phyloP scores from a whole-genome alignment of 345 rosid species.

The Euphorbia tirucalli region DNA sequence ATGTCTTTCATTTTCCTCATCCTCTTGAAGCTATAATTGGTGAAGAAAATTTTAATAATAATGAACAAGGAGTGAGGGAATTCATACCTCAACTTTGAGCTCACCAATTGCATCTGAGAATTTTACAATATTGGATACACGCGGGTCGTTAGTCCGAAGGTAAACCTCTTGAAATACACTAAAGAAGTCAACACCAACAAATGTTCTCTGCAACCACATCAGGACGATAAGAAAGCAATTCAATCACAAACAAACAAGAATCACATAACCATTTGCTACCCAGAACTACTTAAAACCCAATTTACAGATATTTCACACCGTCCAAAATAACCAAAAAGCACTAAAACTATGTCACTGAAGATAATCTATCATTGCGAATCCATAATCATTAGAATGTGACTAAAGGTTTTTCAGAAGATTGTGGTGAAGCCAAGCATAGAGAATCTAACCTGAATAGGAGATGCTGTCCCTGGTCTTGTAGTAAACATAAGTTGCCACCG shows the following conservation, averaged over 20 bases:
- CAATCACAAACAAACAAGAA: too few species aligned
- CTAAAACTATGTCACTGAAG: background rate
- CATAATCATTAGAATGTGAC: background rate
- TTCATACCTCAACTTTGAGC: slow-evolving; percentile 85
- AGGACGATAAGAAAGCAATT: background rate
- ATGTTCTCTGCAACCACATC: slow-evolving; percentile 77
- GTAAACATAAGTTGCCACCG: slow-evolving; percentile 93
- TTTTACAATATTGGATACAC: slow-evolving; percentile 80
- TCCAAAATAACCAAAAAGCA: background rate
- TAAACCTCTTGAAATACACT: slow-evolving; percentile 86
- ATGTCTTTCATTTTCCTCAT: too few species aligned
- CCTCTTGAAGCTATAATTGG: too few species aligned
- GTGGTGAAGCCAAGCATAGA: background rate
- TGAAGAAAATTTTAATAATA: too few species aligned
- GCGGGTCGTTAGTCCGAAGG: slow-evolving; percentile 71
- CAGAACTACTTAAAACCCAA: background rate
- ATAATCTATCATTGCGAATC: background rate
- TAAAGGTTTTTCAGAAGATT: background rate
- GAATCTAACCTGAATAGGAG: slow-evolving; percentile 79
- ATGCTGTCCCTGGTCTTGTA: slow-evolving; percentile 94
- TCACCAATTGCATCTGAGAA: slow-evolving; percentile 86
- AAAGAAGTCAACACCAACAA: slow-evolving; percentile 84
- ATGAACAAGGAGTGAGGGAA: background rate
- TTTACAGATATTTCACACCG: too few species aligned
- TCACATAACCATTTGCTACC: too few species aligned